A percentile compares a stretch with the other conserved stretches of the same genome.
These are phyloP conservation scores for Emergomyces pasteurianus DNA, from an alignment of 2,329 filamentous ascomycete genomes.

Conservation along the genomic window DNA sequence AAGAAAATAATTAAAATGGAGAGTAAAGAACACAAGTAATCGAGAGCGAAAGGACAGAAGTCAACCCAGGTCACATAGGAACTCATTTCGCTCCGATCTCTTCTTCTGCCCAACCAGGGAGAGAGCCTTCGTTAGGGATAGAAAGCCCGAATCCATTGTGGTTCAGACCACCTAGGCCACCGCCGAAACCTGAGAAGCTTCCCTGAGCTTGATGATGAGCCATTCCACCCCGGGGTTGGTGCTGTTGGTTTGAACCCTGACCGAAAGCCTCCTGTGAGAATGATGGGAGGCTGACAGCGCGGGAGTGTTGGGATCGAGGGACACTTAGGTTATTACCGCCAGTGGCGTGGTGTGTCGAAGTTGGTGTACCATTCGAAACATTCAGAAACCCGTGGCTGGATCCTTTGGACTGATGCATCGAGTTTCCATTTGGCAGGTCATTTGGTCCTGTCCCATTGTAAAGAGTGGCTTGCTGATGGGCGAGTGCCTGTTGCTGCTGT, in stretches of 20 bases:
- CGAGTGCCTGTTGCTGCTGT: slow-evolving; percentile 53
- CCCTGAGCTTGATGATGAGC: slow-evolving; percentile 33
- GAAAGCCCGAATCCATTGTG: slow-evolving; percentile 48
- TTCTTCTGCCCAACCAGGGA: slow-evolving; percentile 54
- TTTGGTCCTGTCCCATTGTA: slow-evolving; percentile 64
- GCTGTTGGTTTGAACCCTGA: slow-evolving; percentile 24
- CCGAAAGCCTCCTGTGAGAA: slow-evolving; percentile 50
- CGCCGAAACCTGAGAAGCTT: slow-evolving; percentile 48
- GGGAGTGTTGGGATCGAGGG: slow-evolving; percentile 52
- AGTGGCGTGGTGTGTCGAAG: slow-evolving; percentile 66
- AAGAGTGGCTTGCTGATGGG: slow-evolving; percentile 66
- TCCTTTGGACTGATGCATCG: slow-evolving; percentile 45
- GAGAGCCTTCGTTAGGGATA: slow-evolving; percentile 44
- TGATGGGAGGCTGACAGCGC: slow-evolving; percentile 78
- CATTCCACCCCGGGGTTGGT: slow-evolving; percentile 24
- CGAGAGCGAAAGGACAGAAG: slow-evolving; percentile 4
- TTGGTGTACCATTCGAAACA: slow-evolving; percentile 44
- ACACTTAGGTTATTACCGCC: slow-evolving; percentile 44
- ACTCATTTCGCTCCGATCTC: slow-evolving; percentile 45
- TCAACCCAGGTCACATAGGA: slow-evolving; percentile 1
- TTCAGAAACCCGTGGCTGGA: slow-evolving; percentile 52
- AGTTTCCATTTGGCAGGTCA: slow-evolving; percentile 42
- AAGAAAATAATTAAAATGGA: background rate
- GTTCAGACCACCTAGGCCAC: slow-evolving; percentile 46
- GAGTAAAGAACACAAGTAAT: background rate